phyloP scores from a whole-genome alignment of 179 eudicot species.

The Vitellaria paradoxa region DNA sequence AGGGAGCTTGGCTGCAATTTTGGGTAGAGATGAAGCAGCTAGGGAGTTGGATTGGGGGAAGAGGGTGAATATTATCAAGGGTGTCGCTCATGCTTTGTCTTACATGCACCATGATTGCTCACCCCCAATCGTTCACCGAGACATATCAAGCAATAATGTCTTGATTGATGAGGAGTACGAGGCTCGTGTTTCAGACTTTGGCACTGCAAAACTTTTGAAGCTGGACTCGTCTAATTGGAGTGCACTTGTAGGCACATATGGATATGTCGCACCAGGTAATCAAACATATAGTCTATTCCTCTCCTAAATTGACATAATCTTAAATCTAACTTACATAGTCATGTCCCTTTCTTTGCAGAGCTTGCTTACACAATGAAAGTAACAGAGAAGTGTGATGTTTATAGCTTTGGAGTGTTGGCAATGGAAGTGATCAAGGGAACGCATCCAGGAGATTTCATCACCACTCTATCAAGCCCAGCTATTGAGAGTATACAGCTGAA shows the following conservation, averaged over 20 bases:
- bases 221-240: conserved; percentile 37
- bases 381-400: conserved; percentile 45
- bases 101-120: conserved; percentile 63
- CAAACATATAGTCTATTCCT: neutral
- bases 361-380: conserved; percentile 39
- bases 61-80: conserved; percentile 41
- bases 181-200: conserved; percentile 49
- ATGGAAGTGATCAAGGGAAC: conserved; percentile 45
- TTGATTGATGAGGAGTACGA: conserved; percentile 41
- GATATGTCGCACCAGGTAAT: conserved; percentile 60
- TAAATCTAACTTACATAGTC: neutral
- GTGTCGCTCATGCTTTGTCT: conserved; percentile 49
- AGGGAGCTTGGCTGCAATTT: conserved; percentile 32
- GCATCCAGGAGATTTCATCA: conserved; percentile 31
- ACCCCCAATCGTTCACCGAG: conserved; percentile 60
- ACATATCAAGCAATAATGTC: conserved; percentile 48
- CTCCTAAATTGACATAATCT: neutral
- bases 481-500: conserved; percentile 2
- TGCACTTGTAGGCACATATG: conserved; percentile 45
- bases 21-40: conserved; percentile 23
- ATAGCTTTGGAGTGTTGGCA: conserved; percentile 45
- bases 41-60: conserved; percentile 33
- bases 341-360: conserved; percentile 26
- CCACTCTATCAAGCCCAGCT: conserved; percentile 16
- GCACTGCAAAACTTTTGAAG: conserved; percentile 40